phyloP scores from a whole-genome alignment of 2,329 filamentous ascomycete species.

The Aspergillus melleus region DNA sequence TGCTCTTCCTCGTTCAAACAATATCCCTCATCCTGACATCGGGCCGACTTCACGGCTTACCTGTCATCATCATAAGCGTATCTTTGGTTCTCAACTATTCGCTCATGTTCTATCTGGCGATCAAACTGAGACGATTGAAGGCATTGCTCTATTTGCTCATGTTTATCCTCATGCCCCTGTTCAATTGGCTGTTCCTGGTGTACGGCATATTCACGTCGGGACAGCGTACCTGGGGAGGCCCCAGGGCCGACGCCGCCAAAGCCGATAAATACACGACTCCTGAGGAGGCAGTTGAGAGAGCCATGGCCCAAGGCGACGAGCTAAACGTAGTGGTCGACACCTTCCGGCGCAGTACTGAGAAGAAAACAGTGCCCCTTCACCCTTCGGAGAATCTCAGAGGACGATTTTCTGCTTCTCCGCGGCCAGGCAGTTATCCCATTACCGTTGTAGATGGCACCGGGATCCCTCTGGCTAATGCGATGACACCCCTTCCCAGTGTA shows the following conservation, averaged over 20 bases:
- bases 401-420: slow-evolving; percentile 70
- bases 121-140: slow-evolving; percentile 84
- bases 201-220: slow-evolving; percentile 95
- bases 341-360: slow-evolving; percentile 56
- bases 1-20: slow-evolving; percentile 92
- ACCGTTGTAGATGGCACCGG: slow-evolving; percentile 66
- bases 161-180: slow-evolving; percentile 93
- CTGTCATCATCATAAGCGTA: slow-evolving; percentile 89
- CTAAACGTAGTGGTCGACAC: slow-evolving; percentile 87
- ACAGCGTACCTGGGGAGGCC: slow-evolving; percentile 93
- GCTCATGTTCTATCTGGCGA: slow-evolving; percentile 94
- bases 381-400: slow-evolving; percentile 76
- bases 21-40: slow-evolving; percentile 83
- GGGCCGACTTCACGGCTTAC: slow-evolving; percentile 73
- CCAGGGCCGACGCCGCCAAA: slow-evolving; percentile 80
- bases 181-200: slow-evolving; percentile 98
- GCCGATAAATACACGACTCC: slow-evolving; percentile 75
- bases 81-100: slow-evolving; percentile 92
- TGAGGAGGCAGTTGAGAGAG: slow-evolving; percentile 79
- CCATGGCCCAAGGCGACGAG: slow-evolving; percentile 77
- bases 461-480: slow-evolving; percentile 54
- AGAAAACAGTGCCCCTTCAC: slow-evolving; percentile 61
- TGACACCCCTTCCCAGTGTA: slow-evolving; percentile 46
- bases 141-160: slow-evolving; percentile 93
- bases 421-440: slow-evolving; percentile 68